Percentiles rank a stretch among this genome's conserved stretches.
Evolutionary conservation across 192 early-diverging fungal genomes (phyloP).

Genomic region (Glomus cerebriforme): DNA sequence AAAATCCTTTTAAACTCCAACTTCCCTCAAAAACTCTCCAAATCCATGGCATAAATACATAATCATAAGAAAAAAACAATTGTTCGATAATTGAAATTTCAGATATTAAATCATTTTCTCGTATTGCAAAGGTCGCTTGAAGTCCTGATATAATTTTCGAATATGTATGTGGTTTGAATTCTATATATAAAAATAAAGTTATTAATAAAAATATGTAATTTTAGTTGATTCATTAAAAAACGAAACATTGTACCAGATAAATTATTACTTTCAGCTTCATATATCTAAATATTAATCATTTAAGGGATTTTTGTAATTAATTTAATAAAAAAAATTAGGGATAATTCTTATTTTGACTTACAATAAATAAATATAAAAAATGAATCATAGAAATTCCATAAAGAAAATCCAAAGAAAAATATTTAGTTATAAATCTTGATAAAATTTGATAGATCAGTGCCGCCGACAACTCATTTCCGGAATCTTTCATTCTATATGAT

Average conservation of each 20-base stretch:
- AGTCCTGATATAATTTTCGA: constrained; percentile 14
- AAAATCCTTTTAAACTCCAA: constrained; percentile 27
- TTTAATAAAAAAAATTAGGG: background rate
- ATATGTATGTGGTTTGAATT: constrained; percentile 13
- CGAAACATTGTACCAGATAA: background rate
- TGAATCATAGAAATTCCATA: constrained; percentile 24
- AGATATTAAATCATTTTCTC: background rate
- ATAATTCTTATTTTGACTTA: constrained; percentile 11
- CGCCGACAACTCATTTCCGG: background rate
- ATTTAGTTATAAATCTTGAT: constrained; percentile 10
- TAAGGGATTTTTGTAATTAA: background rate
- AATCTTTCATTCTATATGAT: constrained; percentile 12
- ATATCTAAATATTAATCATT: background rate
- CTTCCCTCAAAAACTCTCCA: constrained; percentile 11
- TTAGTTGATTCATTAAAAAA: background rate
- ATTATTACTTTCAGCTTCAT: constrained; percentile 9
- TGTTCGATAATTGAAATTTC: background rate
- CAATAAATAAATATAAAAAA: constrained; percentile 28
- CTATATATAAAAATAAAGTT: background rate
- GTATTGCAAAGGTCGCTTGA: background rate
- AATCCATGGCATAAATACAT: constrained; percentile 23
- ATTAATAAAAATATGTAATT: background rate
- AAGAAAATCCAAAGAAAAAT: constrained; percentile 15
- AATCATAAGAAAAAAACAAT: background rate
- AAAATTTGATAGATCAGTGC: background rate